Conservation (phyloP, 352 stramenopile genomes). For the Phytophthora citrophthora region DNA sequence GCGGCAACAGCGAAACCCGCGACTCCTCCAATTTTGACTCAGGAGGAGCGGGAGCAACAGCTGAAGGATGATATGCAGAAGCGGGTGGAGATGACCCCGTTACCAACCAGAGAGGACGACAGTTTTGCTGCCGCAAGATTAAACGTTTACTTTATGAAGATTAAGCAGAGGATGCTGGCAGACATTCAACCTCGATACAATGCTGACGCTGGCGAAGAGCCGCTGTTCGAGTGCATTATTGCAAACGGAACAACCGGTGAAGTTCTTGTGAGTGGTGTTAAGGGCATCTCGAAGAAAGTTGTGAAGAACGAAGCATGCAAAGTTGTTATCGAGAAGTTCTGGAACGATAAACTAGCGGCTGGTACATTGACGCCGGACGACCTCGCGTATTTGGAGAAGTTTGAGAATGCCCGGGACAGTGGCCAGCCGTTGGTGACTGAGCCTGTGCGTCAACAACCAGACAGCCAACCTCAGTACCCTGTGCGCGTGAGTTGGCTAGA, state of each 20-base stretch:
- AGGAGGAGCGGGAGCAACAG: conserved; percentile 54
- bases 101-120: conserved; percentile 77
- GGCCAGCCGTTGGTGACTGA: conserved; percentile 10
- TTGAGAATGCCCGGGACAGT: conserved; percentile 35
- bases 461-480: conserved; percentile 14
- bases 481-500: conserved; percentile 52
- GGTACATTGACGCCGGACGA: conserved; percentile 62
- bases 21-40: conserved; percentile 14
- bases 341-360: conserved; percentile 71
- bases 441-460: not conserved
- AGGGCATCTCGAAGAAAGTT: conserved; percentile 67
- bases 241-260: conserved; percentile 44
- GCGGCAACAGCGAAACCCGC: conserved; percentile 1
- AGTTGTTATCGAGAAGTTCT: conserved; percentile 76
- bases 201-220: conserved; percentile 56
- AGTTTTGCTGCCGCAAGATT: conserved; percentile 47
- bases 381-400: conserved; percentile 62
- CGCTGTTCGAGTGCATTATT: conserved; percentile 69
- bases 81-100: conserved; percentile 41
- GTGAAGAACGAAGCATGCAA: conserved; percentile 75
- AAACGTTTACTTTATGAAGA: conserved; percentile 69
- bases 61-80: conserved; percentile 39
- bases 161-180: conserved; percentile 64
- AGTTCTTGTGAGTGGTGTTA: conserved; percentile 57
- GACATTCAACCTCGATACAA: conserved; percentile 55